Conservation (phyloP, 768 basidiomycete genomes). For the Amanita molliuscula region DNA sequence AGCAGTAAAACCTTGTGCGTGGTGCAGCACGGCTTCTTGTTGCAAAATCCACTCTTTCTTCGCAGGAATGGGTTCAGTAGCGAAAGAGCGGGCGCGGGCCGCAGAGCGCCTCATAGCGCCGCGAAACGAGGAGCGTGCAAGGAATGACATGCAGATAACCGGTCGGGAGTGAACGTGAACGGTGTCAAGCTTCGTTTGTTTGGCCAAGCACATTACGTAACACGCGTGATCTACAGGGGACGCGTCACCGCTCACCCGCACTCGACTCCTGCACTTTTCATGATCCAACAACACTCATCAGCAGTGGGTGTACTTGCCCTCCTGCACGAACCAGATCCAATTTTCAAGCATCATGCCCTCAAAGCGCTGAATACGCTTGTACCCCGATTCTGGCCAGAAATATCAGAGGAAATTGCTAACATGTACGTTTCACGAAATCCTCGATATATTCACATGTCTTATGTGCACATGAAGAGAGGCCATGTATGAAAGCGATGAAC, state of each 20-base stretch:
- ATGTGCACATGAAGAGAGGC: constrained; percentile 52
- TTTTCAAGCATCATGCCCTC: constrained; percentile 89
- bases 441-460: constrained; percentile 1
- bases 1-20: constrained; percentile 44
- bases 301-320: constrained; percentile 88
- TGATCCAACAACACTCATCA: constrained; percentile 74
- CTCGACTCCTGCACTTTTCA: constrained; percentile 19
- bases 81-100: constrained; percentile 27
- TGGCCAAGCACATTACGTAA: constrained; percentile 25
- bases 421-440: constrained; percentile 49
- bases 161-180: constrained; percentile 8
- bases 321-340: constrained; percentile 77
- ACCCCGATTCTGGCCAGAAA: constrained; percentile 97
- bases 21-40: constrained; percentile 48
- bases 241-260: constrained; percentile 28
- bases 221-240: constrained; percentile 22
- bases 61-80: constrained; percentile 25
- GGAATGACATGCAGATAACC: constrained; percentile 31
- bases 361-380: constrained; percentile 74
- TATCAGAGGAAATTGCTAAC: constrained; percentile 84
- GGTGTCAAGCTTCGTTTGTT: constrained; percentile 7
- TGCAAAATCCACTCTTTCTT: constrained; percentile 36
- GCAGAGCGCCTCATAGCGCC: constrained; percentile 30
- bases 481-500: constrained; percentile 74
- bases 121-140: constrained; percentile 40